These are phyloP conservation scores for Fusarium sp. DNA, from an alignment of 2,329 filamentous ascomycete species.

Conservation along the genomic window DNA sequence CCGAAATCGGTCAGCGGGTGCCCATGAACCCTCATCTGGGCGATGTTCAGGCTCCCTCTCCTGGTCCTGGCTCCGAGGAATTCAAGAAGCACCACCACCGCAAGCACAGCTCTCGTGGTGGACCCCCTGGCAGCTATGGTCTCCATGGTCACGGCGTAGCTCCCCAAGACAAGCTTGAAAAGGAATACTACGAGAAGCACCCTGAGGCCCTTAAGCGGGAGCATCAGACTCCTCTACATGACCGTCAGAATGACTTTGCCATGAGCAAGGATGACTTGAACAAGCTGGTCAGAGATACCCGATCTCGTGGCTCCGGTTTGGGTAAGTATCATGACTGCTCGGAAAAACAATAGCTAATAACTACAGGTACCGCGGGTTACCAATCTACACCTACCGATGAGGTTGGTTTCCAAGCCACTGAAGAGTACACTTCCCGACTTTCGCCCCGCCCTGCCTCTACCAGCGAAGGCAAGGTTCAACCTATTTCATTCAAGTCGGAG, in stretches of 20 bases:
- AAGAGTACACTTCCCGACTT: slow-evolving; percentile 82
- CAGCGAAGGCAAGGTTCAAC: slow-evolving; percentile 41
- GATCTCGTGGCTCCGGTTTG: slow-evolving; percentile 63
- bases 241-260: slow-evolving; percentile 76
- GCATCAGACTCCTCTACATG: slow-evolving; percentile 66
- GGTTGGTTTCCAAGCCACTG: slow-evolving; percentile 86
- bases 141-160: slow-evolving; percentile 87
- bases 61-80: slow-evolving; percentile 65
- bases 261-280: slow-evolving; percentile 92
- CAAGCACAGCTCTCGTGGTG: slow-evolving; percentile 76
- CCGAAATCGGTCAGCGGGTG: slow-evolving; percentile 90
- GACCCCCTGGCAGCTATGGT: slow-evolving; percentile 90
- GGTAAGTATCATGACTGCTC: slow-evolving; percentile 55
- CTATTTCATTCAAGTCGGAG: slow-evolving; percentile 47
- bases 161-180: slow-evolving; percentile 84
- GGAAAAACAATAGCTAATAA: slow-evolving; percentile 32
- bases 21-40: slow-evolving; percentile 94
- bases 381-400: slow-evolving; percentile 88
- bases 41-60: slow-evolving; percentile 95
- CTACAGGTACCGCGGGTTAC: slow-evolving; percentile 72
- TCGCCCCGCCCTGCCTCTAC: slow-evolving; percentile 69
- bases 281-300: slow-evolving; percentile 83
- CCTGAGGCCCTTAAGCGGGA: slow-evolving; percentile 84
- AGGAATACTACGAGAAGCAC: slow-evolving; percentile 92
- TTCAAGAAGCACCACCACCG: slow-evolving; percentile 71